Percentiles rank a stretch among this genome's conserved stretches.
Evolutionary conservation across 169 alveolate species (phyloP).

Genomic region (Ichthyophthirius multifiliis): DNA sequence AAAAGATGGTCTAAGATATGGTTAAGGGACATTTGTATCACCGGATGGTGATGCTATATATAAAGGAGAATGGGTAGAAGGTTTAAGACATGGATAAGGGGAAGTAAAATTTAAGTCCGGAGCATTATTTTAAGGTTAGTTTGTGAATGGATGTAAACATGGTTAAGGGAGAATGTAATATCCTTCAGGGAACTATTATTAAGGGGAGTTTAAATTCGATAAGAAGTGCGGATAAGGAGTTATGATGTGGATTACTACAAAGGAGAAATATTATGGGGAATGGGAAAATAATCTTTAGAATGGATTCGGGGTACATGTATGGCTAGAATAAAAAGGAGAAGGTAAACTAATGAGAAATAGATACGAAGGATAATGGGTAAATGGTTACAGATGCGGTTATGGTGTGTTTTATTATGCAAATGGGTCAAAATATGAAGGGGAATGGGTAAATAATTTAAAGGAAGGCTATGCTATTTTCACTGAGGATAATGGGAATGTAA

Average conservation of each 20-base stretch:
- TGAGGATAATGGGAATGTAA: constrained; percentile 82
- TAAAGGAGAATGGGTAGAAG: constrained; percentile 35
- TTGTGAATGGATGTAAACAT: constrained; percentile 75
- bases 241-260: constrained; percentile 78
- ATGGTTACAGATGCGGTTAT: constrained; percentile 68
- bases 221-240: constrained; percentile 73
- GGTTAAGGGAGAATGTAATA: constrained; percentile 69
- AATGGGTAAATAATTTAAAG: constrained; percentile 80
- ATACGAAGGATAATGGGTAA: not conserved
- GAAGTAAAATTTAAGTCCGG: not conserved
- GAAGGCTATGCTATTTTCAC: constrained; percentile 80
- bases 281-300: constrained; percentile 80
- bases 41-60: not conserved
- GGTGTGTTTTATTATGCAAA: constrained; percentile 86
- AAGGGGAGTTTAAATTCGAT: constrained; percentile 68
- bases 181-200: constrained; percentile 64
- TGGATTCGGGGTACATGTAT: constrained; percentile 88
- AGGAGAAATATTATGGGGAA: constrained; percentile 83
- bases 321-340: constrained; percentile 80
- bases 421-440: constrained; percentile 88
- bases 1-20: constrained; percentile 40
- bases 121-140: constrained; percentile 76
- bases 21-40: constrained; percentile 40
- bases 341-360: constrained; percentile 75
- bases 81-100: constrained; percentile 10